Conservation (phyloP, 306 rosid genomes). For the Rosa persica region DNA sequence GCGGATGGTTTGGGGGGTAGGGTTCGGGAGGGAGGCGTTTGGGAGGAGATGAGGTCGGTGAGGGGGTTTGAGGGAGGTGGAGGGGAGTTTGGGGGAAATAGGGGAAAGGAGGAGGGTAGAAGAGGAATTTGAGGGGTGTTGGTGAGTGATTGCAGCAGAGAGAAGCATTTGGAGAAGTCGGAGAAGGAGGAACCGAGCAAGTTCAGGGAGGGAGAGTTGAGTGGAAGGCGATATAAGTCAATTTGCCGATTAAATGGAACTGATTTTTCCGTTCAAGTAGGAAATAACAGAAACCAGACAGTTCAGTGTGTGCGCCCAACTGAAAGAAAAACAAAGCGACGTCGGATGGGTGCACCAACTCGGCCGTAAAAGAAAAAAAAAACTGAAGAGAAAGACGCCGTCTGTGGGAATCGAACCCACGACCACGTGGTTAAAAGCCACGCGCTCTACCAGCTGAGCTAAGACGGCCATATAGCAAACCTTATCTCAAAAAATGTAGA, state of each 20-base stretch:
- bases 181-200: neutral
- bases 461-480: neutral
- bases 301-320: neutral
- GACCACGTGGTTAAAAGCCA: conserved; percentile 17
- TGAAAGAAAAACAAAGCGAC: neutral
- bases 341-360: neutral
- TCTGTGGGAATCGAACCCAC: conserved; percentile 14
- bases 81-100: conserved; percentile 28
- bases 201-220: conserved; percentile 4
- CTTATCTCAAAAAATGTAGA: no score
- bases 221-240: conserved; percentile 14
- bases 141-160: conserved; percentile 40
- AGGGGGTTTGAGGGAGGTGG: conserved; percentile 11
- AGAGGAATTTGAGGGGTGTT: conserved; percentile 25
- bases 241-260: conserved; percentile 9
- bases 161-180: conserved; percentile 37
- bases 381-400: neutral
- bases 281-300: neutral
- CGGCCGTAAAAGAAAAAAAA: neutral
- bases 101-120: conserved; percentile 14
- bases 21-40: conserved; percentile 38
- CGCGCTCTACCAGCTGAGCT: conserved; percentile 16
- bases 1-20: conserved; percentile 36
- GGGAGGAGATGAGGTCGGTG: conserved; percentile 13
- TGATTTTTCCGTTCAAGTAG: neutral